Evolutionary conservation across 768 basidiomycete genomes (phyloP).

Genomic region (Suillus plorans): DNA sequence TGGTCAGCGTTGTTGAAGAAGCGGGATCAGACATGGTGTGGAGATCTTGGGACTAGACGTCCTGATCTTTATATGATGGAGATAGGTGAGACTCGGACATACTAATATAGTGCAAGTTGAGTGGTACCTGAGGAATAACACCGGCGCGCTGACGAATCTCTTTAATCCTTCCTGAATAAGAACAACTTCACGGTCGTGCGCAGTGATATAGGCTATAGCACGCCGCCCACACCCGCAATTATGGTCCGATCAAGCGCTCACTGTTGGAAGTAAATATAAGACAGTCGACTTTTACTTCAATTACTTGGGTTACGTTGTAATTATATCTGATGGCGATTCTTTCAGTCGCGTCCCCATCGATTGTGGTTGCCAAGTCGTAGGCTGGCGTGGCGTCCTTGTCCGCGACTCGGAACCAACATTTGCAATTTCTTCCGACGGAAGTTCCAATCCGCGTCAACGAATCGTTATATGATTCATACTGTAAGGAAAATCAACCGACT

Average conservation of each 20-base stretch:
- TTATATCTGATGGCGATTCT: too few relatives aligned
- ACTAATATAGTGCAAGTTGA: background rate
- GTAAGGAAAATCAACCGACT: background rate
- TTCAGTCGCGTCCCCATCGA: too few relatives aligned
- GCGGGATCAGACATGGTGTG: background rate
- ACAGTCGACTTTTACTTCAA: background rate
- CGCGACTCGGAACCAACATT: background rate
- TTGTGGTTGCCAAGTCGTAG: too few relatives aligned
- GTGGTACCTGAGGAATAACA: background rate
- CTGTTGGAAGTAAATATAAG: background rate
- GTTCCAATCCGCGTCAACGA: background rate
- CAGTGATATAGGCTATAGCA: background rate
- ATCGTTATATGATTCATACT: background rate
- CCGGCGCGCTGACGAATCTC: background rate
- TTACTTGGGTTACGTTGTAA: background rate
- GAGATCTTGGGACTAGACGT: background rate
- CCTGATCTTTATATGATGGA: conserved; percentile 1
- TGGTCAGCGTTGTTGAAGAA: background rate
- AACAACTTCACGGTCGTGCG: background rate
- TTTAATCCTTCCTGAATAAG: background rate
- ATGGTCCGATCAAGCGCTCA: background rate
- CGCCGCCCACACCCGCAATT: background rate
- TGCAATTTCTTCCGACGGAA: background rate
- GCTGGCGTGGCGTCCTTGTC: background rate
- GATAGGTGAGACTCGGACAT: background rate